Conservation (phyloP, 2,329 filamentous ascomycete species). For the Phyllosticta citrichinensis region DNA sequence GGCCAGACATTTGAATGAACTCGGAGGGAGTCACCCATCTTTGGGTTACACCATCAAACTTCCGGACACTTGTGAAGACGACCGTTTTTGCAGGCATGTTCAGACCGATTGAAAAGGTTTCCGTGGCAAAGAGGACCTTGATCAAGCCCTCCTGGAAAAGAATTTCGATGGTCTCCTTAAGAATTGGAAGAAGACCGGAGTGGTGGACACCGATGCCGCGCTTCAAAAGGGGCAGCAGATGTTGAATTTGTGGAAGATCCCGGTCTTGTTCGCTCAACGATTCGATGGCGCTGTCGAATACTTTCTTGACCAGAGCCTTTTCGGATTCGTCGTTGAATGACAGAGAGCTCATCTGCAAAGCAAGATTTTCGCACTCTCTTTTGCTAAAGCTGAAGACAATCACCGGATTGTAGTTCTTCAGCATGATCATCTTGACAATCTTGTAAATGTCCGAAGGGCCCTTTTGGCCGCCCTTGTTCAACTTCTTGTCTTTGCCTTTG, state of each 20-base stretch:
- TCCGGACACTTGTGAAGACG: constrained; percentile 93
- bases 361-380: constrained; percentile 85
- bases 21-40: constrained; percentile 88
- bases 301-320: constrained; percentile 85
- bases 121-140: constrained; percentile 95
- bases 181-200: constrained; percentile 83
- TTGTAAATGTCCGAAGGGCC: constrained; percentile 78
- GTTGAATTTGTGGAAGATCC: constrained; percentile 76
- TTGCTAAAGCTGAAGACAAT: constrained; percentile 99
- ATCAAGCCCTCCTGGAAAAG: constrained; percentile 96
- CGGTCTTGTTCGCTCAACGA: constrained; percentile 88
- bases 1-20: constrained; percentile 97
- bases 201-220: constrained; percentile 96
- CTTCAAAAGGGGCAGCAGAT: constrained; percentile 79
- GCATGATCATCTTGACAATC: constrained; percentile 98
- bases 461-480: constrained; percentile 72
- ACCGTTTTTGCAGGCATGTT: constrained; percentile 99
- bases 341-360: constrained; percentile 74
- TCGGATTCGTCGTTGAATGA: constrained; percentile 96
- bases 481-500: constrained; percentile 84
- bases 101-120: constrained; percentile 95
- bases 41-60: constrained; percentile 75
- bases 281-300: constrained; percentile 88
- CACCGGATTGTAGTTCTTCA: constrained; percentile 92
- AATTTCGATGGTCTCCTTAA: constrained; percentile 98